Conservation (phyloP, 306 rosid species). For the Citrullus mucosospermus region DNA sequence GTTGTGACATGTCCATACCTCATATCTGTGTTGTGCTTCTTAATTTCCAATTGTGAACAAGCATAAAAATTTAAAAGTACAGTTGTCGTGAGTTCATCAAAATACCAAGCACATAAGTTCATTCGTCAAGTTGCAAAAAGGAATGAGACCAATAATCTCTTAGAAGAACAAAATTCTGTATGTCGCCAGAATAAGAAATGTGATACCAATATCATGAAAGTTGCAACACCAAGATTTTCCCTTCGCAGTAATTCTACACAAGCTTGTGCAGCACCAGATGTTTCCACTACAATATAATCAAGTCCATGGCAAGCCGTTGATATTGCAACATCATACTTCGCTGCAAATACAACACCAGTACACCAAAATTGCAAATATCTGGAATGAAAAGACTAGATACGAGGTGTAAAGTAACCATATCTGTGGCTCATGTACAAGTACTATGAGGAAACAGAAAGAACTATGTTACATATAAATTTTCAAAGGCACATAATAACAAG, state of each 20-base stretch:
- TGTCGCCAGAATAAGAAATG: not conserved
- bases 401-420: not conserved
- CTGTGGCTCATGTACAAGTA: not conserved
- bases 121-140: not conserved
- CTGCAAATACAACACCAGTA: slow-evolving; percentile 36
- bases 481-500: not conserved
- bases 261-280: slow-evolving; percentile 79
- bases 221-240: slow-evolving; percentile 82
- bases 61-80: not conserved
- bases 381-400: not conserved
- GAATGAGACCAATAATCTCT: not conserved
- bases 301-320: slow-evolving; percentile 89
- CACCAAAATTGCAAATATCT: slow-evolving; percentile 4
- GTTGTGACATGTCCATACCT: not conserved
- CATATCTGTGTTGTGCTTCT: not conserved
- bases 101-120: not conserved
- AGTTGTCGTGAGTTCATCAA: not conserved
- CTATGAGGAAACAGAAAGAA: not conserved
- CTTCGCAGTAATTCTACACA: slow-evolving; percentile 84
- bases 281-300: slow-evolving; percentile 95
- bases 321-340: slow-evolving; percentile 79
- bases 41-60: not conserved
- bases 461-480: not conserved
- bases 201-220: slow-evolving; percentile 91
- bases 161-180: not conserved